Evolutionary conservation across 148 eudicot species (phyloP), one percentile per base, ranked within the genome.

Genomic region (Rhododendron ferrugineum): DNA sequence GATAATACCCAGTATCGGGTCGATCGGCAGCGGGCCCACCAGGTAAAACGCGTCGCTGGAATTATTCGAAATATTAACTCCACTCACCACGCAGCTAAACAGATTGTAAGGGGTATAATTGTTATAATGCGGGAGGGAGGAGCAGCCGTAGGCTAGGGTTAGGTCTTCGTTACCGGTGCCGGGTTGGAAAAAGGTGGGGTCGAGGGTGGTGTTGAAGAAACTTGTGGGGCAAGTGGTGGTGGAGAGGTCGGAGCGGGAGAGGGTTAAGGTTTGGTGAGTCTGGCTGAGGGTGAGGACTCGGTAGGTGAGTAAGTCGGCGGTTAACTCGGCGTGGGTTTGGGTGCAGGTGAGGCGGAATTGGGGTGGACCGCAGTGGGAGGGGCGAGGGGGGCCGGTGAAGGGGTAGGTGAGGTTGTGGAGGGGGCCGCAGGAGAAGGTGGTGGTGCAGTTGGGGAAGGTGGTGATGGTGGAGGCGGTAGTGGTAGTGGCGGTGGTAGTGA

Each of bases 371-470:
- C 93, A 89, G 88, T 85, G 75, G 80, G 52, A 3, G 26, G 91
- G 93, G 66, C 91, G 93, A 84, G 60, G 77, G 70, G 77, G 88
- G 83, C 88, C 90, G 87, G 89, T 85, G 89, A 91, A 91, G 3
- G 93, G 93, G 87, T 88, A 91, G 64, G 90, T 83, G 70, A 89
- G 30, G 89, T 85, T 85, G 34, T n/a, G 75, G 74, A 90, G 70
- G 56, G 81, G 7, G 18, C 91, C 92, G 86, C 92, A 91, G 11
- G 90, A 52, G 90, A 84, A 91, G 76, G 83, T 83, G 77, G 40
- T 79, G 83, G 84, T 9, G 60, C 93, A 91, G 83, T 84, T 56
- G 56, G 92, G 73, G 85, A 79, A 88, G 87, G 6, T 7, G 79
- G 28, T 3, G 52, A 1, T 32, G 47, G 42, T 16, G 44, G 68